Evolutionary conservation across 2,329 filamentous ascomycete species (phyloP).

Genomic region (Pochonia chlamydosporia): DNA sequence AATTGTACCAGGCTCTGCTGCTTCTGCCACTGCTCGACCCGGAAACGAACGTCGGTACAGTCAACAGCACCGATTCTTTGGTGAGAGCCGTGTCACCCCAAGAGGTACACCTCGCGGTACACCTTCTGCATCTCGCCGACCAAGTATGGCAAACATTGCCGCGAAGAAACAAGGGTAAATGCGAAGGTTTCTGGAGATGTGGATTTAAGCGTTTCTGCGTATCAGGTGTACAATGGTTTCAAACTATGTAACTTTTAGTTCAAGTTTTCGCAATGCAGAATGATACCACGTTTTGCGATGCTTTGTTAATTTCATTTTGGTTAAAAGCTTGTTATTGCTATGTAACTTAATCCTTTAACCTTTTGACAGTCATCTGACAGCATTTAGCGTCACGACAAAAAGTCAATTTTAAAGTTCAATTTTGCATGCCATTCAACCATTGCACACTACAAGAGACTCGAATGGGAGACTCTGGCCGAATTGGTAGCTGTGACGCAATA

Average conservation of each 20-base stretch:
- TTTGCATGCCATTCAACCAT: background rate
- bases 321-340: too few relatives aligned
- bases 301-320: too few relatives aligned
- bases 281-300: conserved; percentile 1
- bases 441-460: background rate
- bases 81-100: conserved; percentile 34
- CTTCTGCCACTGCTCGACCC: conserved; percentile 17
- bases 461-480: background rate
- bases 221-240: background rate
- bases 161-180: conserved; percentile 1
- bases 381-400: too few relatives aligned
- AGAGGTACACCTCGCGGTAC: conserved; percentile 30
- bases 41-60: conserved; percentile 25
- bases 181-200: background rate
- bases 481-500: background rate
- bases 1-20: conserved; percentile 9
- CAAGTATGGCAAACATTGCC: conserved; percentile 15
- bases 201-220: background rate
- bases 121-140: conserved; percentile 28
- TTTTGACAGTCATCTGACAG: too few relatives aligned
- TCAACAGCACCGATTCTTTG: conserved; percentile 35
- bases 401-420: background rate
- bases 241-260: background rate
- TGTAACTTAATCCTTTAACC: too few relatives aligned
- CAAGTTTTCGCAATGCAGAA: background rate